These are phyloP conservation scores for Phytophthora tentaculata DNA, from an alignment of 352 stramenopile species.

Conservation along the genomic window DNA sequence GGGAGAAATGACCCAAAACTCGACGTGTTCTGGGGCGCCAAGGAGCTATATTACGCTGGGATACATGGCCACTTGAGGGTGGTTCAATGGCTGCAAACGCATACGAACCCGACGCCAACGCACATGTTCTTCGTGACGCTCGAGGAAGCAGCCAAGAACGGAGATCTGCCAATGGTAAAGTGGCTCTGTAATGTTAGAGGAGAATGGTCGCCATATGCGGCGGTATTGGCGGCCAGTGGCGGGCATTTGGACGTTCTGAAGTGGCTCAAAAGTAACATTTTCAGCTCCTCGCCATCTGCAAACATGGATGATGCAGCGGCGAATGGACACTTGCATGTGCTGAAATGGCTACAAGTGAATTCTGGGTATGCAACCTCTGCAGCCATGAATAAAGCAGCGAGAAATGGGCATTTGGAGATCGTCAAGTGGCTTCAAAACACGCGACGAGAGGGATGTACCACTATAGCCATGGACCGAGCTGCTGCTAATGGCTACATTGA, in stretches of 20 bases:
- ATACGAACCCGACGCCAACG: constrained; percentile 39
- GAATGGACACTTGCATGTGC: constrained; percentile 29
- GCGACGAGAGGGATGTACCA: constrained; percentile 40
- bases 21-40: constrained; percentile 42
- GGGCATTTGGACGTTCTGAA: constrained; percentile 45
- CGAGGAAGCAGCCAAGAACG: constrained; percentile 41
- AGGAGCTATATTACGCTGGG: constrained; percentile 46
- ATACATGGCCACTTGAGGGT: constrained; percentile 40
- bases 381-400: constrained; percentile 41
- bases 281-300: constrained; percentile 29
- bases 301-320: constrained; percentile 41
- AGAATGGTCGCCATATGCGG: constrained; percentile 43
- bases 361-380: constrained; percentile 15
- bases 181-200: constrained; percentile 43
- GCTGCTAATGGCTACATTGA: constrained; percentile 35
- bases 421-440: constrained; percentile 40
- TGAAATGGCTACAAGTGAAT: constrained; percentile 39
- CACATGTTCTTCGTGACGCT: constrained; percentile 57
- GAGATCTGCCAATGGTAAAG: constrained; percentile 41
- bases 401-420: constrained; percentile 36
- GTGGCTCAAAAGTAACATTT: constrained; percentile 35
- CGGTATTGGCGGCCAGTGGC: constrained; percentile 35
- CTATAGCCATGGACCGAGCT: constrained; percentile 35
- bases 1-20: neutral
- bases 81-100: constrained; percentile 44